These are phyloP conservation scores for Anacardium occidentale DNA, from an alignment of 345 rosid species.

Conservation along the genomic window DNA sequence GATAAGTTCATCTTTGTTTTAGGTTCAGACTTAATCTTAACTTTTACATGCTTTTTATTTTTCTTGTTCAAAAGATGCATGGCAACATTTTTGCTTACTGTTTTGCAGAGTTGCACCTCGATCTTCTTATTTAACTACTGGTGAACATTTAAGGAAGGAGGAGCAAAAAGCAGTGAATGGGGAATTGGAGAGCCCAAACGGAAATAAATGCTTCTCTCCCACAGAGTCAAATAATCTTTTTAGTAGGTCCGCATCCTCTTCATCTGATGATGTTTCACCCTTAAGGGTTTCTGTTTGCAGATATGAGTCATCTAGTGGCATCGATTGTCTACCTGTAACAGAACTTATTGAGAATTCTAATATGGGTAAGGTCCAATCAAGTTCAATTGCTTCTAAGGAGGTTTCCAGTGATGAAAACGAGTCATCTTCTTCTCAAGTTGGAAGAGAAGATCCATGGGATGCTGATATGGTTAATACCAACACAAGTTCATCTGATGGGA, in stretches of 20 bases:
- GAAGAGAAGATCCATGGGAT: conserved; percentile 20
- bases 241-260: conserved; percentile 16
- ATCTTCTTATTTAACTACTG: conserved; percentile 44
- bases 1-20: background rate
- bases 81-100: conserved; percentile 14
- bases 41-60: background rate
- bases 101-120: conserved; percentile 55
- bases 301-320: conserved; percentile 23
- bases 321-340: conserved; percentile 16
- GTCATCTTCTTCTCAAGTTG: conserved; percentile 8
- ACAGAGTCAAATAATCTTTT: conserved; percentile 13
- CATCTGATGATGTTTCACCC: conserved; percentile 23
- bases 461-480: background rate
- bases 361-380: conserved; percentile 23
- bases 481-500: conserved; percentile 12
- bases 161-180: conserved; percentile 26
- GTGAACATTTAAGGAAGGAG: conserved; percentile 37
- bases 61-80: background rate
- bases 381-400: conserved; percentile 20
- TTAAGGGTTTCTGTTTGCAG: conserved; percentile 29
- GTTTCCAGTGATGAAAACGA: conserved; percentile 4
- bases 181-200: conserved; percentile 31
- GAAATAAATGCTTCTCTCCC: conserved; percentile 24
- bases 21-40: background rate
- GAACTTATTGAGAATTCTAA: conserved; percentile 15